A percentile compares a stretch with the other conserved stretches of the same genome.
Evolutionary conservation across 768 basidiomycete genomes (phyloP).

Genomic region (Boletus huronensis): DNA sequence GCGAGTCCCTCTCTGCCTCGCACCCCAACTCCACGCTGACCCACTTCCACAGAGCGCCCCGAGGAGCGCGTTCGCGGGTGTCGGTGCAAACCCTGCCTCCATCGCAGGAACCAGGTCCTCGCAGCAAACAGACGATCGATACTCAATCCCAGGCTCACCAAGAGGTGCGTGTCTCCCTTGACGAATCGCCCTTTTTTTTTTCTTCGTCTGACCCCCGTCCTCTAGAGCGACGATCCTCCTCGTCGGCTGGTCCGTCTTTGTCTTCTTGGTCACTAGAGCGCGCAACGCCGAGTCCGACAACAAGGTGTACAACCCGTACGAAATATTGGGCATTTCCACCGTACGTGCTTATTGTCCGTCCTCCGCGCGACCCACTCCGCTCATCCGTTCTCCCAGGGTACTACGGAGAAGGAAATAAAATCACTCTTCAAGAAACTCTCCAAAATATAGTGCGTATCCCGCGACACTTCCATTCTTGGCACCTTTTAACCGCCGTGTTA

Average conservation of each 20-base stretch:
- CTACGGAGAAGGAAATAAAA: slow-evolving; percentile 89
- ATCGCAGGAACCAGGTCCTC: slow-evolving; percentile 47
- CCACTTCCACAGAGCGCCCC: slow-evolving; percentile 31
- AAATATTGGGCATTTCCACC: slow-evolving; percentile 76
- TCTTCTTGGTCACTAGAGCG: slow-evolving; percentile 63
- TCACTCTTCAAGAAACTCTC: slow-evolving; percentile 93
- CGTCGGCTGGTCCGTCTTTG: slow-evolving; percentile 73
- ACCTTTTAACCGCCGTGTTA: neutral
- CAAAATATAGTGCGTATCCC: slow-evolving; percentile 62
- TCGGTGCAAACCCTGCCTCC: slow-evolving; percentile 57
- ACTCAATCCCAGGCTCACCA: slow-evolving; percentile 46
- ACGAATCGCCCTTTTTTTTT: neutral
- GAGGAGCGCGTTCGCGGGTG: slow-evolving; percentile 44
- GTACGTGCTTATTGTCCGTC: slow-evolving; percentile 29
- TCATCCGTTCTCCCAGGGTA: slow-evolving; percentile 40
- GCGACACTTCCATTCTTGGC: neutral
- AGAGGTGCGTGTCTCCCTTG: slow-evolving; percentile 39
- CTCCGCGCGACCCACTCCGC: neutral
- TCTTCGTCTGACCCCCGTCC: neutral
- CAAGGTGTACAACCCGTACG: slow-evolving; percentile 89
- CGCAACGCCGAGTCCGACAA: slow-evolving; percentile 51
- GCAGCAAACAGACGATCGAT: slow-evolving; percentile 44
- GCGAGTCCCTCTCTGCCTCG: slow-evolving; percentile 35
- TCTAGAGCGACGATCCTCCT: slow-evolving; percentile 58
- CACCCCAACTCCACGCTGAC: slow-evolving; percentile 2